These are phyloP conservation scores for Capronia americana DNA, from an alignment of 2,329 filamentous ascomycete genomes.

Conservation along the genomic window DNA sequence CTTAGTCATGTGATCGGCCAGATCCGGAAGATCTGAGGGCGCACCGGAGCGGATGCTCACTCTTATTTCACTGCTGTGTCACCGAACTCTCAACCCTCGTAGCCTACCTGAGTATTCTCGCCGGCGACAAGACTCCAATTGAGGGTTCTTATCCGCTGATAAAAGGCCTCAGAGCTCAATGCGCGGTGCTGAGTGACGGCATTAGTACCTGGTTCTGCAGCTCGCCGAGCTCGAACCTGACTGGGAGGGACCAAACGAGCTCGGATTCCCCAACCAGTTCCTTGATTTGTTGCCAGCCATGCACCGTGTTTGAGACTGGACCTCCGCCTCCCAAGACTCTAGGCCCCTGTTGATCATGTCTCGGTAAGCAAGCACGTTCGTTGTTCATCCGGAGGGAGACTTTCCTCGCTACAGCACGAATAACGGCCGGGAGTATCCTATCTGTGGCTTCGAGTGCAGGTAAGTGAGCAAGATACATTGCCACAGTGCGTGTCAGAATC, in stretches of 20 bases:
- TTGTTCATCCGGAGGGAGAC: neutral
- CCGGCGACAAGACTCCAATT: neutral
- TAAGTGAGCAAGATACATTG: neutral
- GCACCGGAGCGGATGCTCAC: neutral
- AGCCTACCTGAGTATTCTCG: neutral
- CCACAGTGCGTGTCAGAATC: neutral
- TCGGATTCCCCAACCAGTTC: neutral
- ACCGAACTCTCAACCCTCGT: neutral
- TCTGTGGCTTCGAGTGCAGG: neutral
- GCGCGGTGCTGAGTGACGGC: slow-evolving; percentile 4
- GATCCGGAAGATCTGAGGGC: neutral
- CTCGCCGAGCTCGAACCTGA: neutral
- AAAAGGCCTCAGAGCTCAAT: neutral
- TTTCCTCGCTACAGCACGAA: neutral
- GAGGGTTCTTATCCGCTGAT: slow-evolving; percentile 6
- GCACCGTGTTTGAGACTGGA: neutral
- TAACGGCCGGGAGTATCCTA: neutral
- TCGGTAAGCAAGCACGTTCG: neutral
- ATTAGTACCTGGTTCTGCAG: neutral
- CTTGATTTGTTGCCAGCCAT: slow-evolving; percentile 7
- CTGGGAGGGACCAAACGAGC: neutral
- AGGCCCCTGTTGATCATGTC: neutral
- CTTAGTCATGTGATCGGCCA: neutral
- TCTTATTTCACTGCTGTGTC: neutral
- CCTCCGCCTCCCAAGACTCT: slow-evolving; percentile 1